These are phyloP conservation scores for Hericium rajendrae DNA, from an alignment of 768 basidiomycete species.

Conservation along the genomic window DNA sequence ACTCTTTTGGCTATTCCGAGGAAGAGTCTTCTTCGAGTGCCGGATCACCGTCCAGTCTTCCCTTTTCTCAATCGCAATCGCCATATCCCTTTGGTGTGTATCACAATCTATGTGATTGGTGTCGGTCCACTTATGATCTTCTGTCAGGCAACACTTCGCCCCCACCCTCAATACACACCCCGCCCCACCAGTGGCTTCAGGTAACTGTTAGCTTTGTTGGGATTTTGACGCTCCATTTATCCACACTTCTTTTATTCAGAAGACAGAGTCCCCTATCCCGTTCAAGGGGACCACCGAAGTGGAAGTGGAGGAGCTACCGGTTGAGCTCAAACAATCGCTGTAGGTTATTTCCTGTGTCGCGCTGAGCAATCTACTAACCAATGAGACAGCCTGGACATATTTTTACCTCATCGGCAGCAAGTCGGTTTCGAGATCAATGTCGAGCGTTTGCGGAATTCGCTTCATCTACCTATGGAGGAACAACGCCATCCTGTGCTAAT, in stretches of 20 bases:
- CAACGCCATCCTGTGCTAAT: slow-evolving; percentile 70
- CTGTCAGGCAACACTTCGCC: slow-evolving; percentile 1
- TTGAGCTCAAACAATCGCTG: not conserved
- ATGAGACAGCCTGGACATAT: slow-evolving; percentile 54
- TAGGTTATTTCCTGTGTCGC: slow-evolving; percentile 16
- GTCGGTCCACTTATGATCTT: not conserved
- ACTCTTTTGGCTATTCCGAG: slow-evolving; percentile 26
- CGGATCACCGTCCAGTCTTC: slow-evolving; percentile 23
- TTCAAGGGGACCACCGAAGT: not conserved
- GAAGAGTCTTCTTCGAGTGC: slow-evolving; percentile 25
- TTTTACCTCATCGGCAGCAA: slow-evolving; percentile 66
- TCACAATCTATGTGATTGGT: not conserved
- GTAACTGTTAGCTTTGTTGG: not conserved
- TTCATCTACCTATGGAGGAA: slow-evolving; percentile 41
- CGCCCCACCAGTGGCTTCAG: slow-evolving; percentile 7
- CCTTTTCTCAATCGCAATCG: slow-evolving; percentile 24
- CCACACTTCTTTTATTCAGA: not conserved
- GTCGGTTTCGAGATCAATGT: slow-evolving; percentile 64
- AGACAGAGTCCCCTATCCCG: not conserved
- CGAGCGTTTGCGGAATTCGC: slow-evolving; percentile 52
- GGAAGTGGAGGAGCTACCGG: slow-evolving; percentile 18
- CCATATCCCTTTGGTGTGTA: slow-evolving; percentile 31
- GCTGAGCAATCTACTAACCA: not conserved
- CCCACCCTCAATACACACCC: slow-evolving; percentile 3
- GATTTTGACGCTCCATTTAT: not conserved